These are phyloP conservation scores for Pezicula neosporulosa DNA, from an alignment of 2,329 filamentous ascomycete genomes.

Conservation along the genomic window DNA sequence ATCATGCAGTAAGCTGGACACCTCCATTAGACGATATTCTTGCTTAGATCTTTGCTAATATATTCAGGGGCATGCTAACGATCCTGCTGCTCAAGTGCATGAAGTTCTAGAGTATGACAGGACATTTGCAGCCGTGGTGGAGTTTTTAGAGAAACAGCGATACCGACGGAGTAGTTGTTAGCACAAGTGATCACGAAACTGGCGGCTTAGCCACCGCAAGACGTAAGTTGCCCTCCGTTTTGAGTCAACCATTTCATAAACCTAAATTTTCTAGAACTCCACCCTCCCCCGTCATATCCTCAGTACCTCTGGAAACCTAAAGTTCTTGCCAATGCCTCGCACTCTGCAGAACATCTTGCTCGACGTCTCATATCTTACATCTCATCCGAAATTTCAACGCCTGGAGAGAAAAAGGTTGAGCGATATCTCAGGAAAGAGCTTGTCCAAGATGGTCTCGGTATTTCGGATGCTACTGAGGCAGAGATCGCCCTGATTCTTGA, in stretches of 20 bases:
- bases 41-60: not conserved
- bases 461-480: constrained; percentile 65
- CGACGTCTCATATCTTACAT: constrained; percentile 60
- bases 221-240: constrained; percentile 46
- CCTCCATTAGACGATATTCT: not conserved
- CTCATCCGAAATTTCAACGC: not conserved
- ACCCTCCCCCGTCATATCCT: constrained; percentile 50
- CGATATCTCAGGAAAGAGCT: constrained; percentile 67
- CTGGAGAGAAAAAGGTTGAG: constrained; percentile 20
- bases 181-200: constrained; percentile 94
- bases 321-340: constrained; percentile 75
- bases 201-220: constrained; percentile 81
- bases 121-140: constrained; percentile 76
- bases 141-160: constrained; percentile 75
- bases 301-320: constrained; percentile 78
- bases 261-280: constrained; percentile 41
- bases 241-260: not conserved
- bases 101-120: constrained; percentile 96
- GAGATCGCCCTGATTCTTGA: constrained; percentile 68
- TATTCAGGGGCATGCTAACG: constrained; percentile 67
- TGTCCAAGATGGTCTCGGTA: constrained; percentile 68
- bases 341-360: constrained; percentile 68
- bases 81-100: constrained; percentile 79
- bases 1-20: constrained; percentile 60
- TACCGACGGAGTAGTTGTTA: constrained; percentile 76